Evolutionary conservation across 495 filamentous ascomycete genomes (phyloP).

Genomic region (Apodospora peruviana): DNA sequence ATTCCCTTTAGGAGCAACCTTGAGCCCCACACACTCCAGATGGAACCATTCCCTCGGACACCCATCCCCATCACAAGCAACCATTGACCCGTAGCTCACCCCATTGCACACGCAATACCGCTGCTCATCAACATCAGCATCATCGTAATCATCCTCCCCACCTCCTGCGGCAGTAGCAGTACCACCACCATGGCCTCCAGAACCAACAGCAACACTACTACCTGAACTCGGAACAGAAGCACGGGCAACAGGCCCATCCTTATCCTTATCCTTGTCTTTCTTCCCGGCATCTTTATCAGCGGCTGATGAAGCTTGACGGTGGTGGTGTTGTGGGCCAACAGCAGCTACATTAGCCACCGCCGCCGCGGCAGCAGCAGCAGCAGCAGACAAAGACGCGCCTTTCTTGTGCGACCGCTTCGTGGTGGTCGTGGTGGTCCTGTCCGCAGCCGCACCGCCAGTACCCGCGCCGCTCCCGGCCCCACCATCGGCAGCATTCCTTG

Average conservation of each 20-base stretch:
- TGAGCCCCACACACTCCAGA: slow-evolving; percentile 83
- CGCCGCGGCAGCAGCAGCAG: slow-evolving; percentile 8
- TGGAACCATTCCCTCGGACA: slow-evolving; percentile 97
- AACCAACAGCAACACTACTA: background rate
- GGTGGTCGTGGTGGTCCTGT: slow-evolving; percentile 8
- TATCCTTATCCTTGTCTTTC: slow-evolving; percentile 7
- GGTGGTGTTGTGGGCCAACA: slow-evolving; percentile 32
- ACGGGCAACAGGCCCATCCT: background rate
- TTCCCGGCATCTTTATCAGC: slow-evolving; percentile 2
- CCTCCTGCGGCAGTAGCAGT: background rate
- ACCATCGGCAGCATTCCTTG: slow-evolving; percentile 14
- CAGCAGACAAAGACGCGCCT: slow-evolving; percentile 39
- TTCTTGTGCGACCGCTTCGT: slow-evolving; percentile 71
- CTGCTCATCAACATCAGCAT: slow-evolving; percentile 75
- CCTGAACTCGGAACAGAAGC: background rate
- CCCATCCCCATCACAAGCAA: slow-evolving; percentile 86
- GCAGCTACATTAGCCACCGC: background rate
- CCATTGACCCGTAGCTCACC: slow-evolving; percentile 95
- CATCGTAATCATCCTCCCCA: slow-evolving; percentile 51
- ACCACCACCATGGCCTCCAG: background rate
- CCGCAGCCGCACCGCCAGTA: background rate
- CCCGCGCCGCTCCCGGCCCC: slow-evolving; percentile 1
- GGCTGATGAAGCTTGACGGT: slow-evolving; percentile 15
- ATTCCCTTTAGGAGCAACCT: slow-evolving; percentile 76
- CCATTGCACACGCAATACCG: slow-evolving; percentile 91